Evolutionary conservation across 257 asterid genomes (phyloP), one percentile per base, ranked within the genome.

Genomic region (Thymus quinquecostatus): DNA sequence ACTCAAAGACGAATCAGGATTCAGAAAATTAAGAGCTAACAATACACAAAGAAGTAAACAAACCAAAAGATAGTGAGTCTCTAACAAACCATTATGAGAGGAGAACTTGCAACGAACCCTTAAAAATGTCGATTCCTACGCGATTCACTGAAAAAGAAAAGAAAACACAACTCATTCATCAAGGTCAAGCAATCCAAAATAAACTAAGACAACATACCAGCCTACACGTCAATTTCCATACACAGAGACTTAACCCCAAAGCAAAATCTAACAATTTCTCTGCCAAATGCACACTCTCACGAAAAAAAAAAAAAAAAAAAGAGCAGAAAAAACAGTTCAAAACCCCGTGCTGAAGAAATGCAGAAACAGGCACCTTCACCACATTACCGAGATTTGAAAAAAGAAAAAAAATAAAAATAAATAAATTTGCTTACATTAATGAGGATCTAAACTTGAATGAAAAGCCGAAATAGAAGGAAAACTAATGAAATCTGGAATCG

Each of bases 71-170:
- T 45, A 55, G 48, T 0, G 53, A 54, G 74, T 6, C 11, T 58
- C 41, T 8, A 4, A 62, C 82, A 54, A 73, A 81, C 85, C 85
- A 74, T 77, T 81, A 77, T 77, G 71, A 40, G 69, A 80, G 68
- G 61, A 58, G 36, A 69, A 13, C 47, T 69, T 27, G 51, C 55
- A 64, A 69, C 50, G 51, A n/a, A 49, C 63, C 57, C 12, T n/a
- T 59, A 29, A 47, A 43, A 33, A 10, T 12, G 58, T 47, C 5
- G 1, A 41, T 29, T 71, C 59, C 51, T 9, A 8, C 48, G 65
- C 29, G 62, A 62, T 40, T 61, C 32, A 38, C 84, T 80, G 80
- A 10, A 73, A 8, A 38, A 6, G 55, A 47, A 34, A 9, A 3
- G 27, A 5, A 50, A 13, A 50, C 56, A 36, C 6, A 60, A 28